Evolutionary conservation across 2,329 filamentous ascomycete genomes (phyloP).

Genomic region (Clarireedia monteithiana): DNA sequence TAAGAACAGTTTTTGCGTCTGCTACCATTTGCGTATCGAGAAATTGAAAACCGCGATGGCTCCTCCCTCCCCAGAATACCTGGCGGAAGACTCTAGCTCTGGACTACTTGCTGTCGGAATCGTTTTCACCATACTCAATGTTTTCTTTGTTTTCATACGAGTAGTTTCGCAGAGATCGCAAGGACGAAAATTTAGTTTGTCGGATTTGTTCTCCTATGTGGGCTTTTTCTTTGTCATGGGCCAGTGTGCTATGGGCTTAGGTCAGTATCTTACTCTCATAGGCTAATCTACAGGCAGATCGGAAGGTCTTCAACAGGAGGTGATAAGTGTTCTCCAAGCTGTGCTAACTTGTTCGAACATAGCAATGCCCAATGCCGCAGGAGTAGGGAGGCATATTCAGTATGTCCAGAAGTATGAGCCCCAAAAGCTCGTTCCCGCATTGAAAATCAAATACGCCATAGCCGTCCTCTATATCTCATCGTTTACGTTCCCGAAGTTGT

Average conservation of each 20-base stretch:
- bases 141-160: background rate
- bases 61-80: background rate
- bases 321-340: too few species aligned
- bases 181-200: background rate
- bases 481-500: background rate
- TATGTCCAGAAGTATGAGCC: background rate
- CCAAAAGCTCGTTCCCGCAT: background rate
- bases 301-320: background rate
- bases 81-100: background rate
- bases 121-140: background rate
- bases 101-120: background rate
- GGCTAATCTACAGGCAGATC: background rate
- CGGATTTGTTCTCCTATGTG: background rate
- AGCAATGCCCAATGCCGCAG: background rate
- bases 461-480: background rate
- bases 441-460: background rate
- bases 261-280: background rate
- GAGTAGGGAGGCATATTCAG: background rate
- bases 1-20: too few species aligned
- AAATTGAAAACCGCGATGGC: too few species aligned
- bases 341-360: background rate
- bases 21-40: too few species aligned
- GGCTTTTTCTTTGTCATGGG: background rate
- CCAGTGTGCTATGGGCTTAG: background rate
- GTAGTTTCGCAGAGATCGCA: background rate